Base-by-base conservation (phyloP, 1,139 yeast species). In the Trichomonascaceae sp. region DNA sequence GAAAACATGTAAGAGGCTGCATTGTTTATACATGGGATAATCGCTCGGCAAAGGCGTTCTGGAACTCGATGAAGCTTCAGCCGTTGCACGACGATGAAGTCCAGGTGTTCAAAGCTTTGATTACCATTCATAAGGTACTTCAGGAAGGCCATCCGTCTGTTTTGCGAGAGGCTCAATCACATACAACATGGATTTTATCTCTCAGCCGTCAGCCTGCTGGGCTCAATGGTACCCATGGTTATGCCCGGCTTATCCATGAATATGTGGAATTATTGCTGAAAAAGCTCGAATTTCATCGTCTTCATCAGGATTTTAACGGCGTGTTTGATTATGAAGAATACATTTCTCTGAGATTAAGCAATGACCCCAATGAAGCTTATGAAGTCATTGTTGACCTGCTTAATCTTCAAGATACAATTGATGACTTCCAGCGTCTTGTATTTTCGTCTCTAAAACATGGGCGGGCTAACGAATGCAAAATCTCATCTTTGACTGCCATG, bases 11-110 rank as follows among this genome's bases (percentile, higher is more conserved):
- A 9, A 69, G 78, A 43, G 91, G 96, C 1, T 89, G 96, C 73
- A 90, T 90, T 58, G 96, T 93, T 43, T 90, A 85, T 70, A 88
- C 97, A 2, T 91, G 98, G 97, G 99, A 93, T 69, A 95, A 89
- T 65, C 87, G 87, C 67, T 84, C 90, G 51, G 84, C 96, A 4
- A 77, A 83, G 58, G 88, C 90, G 3, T 89, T 91, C 66, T 89
- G 96, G 96, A 84, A 87, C 63, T 85, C 86, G 1, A 77, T 93
- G 61, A 89, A 87, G 68, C 74, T 86, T 51, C 84, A 85, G 62
- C 96, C 97, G 1, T 74, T 90, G 58, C 90, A 85, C 61, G 80
- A 82, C 54, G 93, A 87, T 63, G 96, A 89, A 62, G 79, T 90
- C 24, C 96, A 86, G 69, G 72, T 87, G 59, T 91, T 90, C 74